Evolutionary conservation across 1,139 yeast species (phyloP), one percentile per base, ranked within the genome.

Genomic region (Protomyces gravidus): DNA sequence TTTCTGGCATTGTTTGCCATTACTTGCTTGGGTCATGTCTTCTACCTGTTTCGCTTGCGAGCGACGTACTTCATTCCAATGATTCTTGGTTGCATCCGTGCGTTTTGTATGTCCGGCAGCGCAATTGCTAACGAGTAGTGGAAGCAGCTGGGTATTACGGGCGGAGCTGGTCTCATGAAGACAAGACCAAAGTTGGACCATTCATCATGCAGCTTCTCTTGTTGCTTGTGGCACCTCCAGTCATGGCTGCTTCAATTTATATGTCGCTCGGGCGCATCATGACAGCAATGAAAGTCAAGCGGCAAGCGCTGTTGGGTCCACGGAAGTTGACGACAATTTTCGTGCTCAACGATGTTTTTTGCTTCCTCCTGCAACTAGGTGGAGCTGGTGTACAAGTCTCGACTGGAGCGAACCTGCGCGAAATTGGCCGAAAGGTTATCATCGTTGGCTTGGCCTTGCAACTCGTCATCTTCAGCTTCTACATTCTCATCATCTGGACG

Each of bases 331-430:
- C 27, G 47, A 26, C 30, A 13, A 26, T 21, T 13, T 45, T 45
- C 30, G 30, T 45, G 30, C 47, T 45, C 30, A 45, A 45, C 15
- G 47, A 45, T 23, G 47, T 45, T 6, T 45, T 45, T 23, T 45
- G 47, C 47, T 45, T 45, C 28, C 47, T 45, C 30, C 47, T 45
- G n/a, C 47, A 45, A 28, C 27, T 45, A 4, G 47, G 47, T n/a
- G 47, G 47, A 23, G 47, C 17, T 26, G 47, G 47, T 28, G 27
- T 26, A 23, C 47, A 45, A 26, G 47, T 45, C 47, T 23, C 30
- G 11, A 26, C 47, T 6, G 30, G 47, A 23, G 47, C 27, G 47
- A 45, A 45, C 1, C 30, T 26, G 30, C 47, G 47, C 27, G 47
- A 45, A 28, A 45, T 45, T 19, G 47, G 47, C 6, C 47, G 47